Percentiles rank a stretch among this genome's conserved stretches.
These are phyloP conservation scores for Linum tenue DNA, from an alignment of 345 rosid genomes.

Conservation along the genomic window DNA sequence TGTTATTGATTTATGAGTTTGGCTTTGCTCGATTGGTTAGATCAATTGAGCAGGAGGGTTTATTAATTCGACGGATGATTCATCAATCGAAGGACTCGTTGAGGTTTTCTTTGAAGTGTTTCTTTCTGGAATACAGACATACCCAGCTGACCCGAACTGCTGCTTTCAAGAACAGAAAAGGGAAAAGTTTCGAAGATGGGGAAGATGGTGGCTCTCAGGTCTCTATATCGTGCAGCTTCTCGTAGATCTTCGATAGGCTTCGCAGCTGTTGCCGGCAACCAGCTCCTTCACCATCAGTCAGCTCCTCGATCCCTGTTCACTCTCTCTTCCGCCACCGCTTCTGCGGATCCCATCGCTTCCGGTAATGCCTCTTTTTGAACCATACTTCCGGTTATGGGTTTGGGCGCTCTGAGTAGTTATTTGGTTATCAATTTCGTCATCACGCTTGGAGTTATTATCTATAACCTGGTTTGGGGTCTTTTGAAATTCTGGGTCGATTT, in stretches of 20 bases:
- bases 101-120: no score
- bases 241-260: slow-evolving; percentile 14
- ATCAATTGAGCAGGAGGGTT: no score
- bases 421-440: no score
- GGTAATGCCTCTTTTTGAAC: slow-evolving; percentile 1
- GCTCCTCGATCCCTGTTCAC: slow-evolving; percentile 16
- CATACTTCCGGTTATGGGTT: background rate
- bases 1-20: background rate
- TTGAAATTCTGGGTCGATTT: background rate
- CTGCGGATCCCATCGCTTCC: slow-evolving; percentile 8
- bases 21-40: background rate
- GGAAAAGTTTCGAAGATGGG: slow-evolving; percentile 5
- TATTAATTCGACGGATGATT: no score
- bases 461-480: background rate
- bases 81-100: no score
- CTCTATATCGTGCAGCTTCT: slow-evolving; percentile 21
- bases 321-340: slow-evolving; percentile 6
- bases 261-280: slow-evolving; percentile 11
- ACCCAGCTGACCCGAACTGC: background rate
- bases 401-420: no score
- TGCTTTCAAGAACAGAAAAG: background rate
- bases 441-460: background rate
- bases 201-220: slow-evolving; percentile 27
- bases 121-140: no score
- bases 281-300: slow-evolving; percentile 12